A percentile compares a stretch with the other conserved stretches of the same genome.
Conservation (phyloP, 1,284 basidiomycete species). For the Leccinum glutinopallens region DNA sequence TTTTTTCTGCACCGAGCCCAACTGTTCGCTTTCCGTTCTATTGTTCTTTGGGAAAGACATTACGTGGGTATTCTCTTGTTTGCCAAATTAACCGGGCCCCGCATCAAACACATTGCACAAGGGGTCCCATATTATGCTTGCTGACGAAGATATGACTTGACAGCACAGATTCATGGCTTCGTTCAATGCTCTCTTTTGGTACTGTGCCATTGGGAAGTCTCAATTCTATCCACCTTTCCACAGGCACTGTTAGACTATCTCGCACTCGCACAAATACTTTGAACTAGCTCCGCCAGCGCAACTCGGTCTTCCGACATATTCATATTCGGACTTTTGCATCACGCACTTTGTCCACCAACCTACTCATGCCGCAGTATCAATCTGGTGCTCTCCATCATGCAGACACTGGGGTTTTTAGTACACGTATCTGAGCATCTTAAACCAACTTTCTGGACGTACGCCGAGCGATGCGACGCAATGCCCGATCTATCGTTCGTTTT, state of each 20-base stretch:
- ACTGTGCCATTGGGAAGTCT: not conserved
- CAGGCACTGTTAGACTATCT: not conserved
- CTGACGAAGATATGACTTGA: not conserved
- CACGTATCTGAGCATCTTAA: too few species aligned
- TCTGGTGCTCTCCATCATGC: not conserved
- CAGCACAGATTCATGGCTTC: not conserved
- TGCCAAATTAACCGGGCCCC: not conserved
- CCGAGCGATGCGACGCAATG: too few species aligned
- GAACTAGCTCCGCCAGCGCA: not conserved
- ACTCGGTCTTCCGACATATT: not conserved
- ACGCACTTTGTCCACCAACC: not conserved
- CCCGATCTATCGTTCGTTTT: not conserved
- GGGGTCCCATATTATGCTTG: not conserved
- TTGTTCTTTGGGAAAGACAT: not conserved
- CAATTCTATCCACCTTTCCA: not conserved
- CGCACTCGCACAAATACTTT: not conserved
- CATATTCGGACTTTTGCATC: not conserved
- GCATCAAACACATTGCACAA: not conserved
- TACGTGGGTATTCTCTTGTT: not conserved
- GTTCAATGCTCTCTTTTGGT: not conserved
- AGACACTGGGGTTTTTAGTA: too few species aligned
- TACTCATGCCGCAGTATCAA: not conserved
- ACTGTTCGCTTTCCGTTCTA: not conserved
- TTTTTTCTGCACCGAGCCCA: not conserved
- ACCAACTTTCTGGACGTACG: too few species aligned